Evolutionary conservation across 352 stramenopile genomes (phyloP), one percentile per base, ranked within the genome.

Genomic region (Bremia lactucae): DNA sequence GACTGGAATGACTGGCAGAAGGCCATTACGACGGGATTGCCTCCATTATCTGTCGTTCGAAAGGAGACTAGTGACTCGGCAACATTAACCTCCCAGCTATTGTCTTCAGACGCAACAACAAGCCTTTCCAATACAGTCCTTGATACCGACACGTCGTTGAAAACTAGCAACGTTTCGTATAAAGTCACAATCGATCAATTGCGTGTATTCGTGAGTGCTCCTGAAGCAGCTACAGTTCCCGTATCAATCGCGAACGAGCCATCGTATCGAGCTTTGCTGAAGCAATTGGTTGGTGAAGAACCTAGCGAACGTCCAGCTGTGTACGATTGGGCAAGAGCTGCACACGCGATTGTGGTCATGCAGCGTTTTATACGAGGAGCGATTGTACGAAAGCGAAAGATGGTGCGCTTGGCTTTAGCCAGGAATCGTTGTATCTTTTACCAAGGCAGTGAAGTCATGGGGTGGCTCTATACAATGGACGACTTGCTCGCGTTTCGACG

Each of bases 391-490:
- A 72, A 67, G 20, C 66, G 70, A 8, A 76, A 72, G 28, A 81
- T 87, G 60, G 52, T 86, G 21, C 71, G 68, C 2, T 38, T 82
- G 15, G 69, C 68, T 2, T 20, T 87, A 36, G 45, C 69, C 15
- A 68, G 62, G 44, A 73, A 62, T 50, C 65, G 68, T 8, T 90
- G 64, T 64, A 48, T 70, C 44, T 68, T 73, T 22, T 78, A 72
- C 38, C 46, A 74, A 66, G 60, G 63, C 2, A 68, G 68, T 19
- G 72, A 84, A 24, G 65, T 71, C 37, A 85, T 87, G 67, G 77
- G 82, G 2, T 94, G 82, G 82, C 46, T 94, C 21, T 94, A 83
- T 48, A 83, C 65, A 5, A 46, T 79, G 52, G 82, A 92, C 31
- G 77, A 91, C 28, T 84, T 73, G 10, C 66, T 94, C 7, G 75